Evolutionary conservation across 1,284 basidiomycete species (phyloP), one percentile per base, ranked within the genome.

Genomic region (Trametes versicolor): DNA sequence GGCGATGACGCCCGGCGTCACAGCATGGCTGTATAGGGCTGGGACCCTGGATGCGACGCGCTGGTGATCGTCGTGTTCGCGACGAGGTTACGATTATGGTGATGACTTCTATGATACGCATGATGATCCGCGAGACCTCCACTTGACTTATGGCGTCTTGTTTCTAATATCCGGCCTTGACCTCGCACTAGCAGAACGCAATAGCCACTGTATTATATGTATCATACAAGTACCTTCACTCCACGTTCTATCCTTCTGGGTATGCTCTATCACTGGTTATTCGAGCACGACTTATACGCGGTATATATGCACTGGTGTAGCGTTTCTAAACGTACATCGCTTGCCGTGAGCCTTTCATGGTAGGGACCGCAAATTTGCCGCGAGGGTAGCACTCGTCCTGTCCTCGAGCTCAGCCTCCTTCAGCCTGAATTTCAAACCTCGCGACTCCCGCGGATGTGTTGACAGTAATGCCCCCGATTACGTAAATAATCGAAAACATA

Each of bases 1-100:
- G 72, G 71, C n/a, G 80, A 81, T 63, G 79, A 80, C 57, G 62
- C 68, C 1, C 71, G 80, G 54, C 70, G 79, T 50, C 79, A 80
- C 67, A 81, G 79, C 66, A 77, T 80, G 73, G 78, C 79, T 9
- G 74, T 78, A 48, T 80, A 74, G 63, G 58, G 48, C 61, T 21
- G 29, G 49, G 13, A 13, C 54, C 54, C 61, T 36, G 27, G 37
- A 51, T 48, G 59, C 64, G 67, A 56, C 53, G 54, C 56, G 55
- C 52, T 53, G 53, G 43, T 55, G 62, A 51, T 58, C 53, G 60
- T 62, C 58, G 60, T 50, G 60, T 53, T 60, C 62, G 54, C 45
- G 39, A 43, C 48, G 32, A 57, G 53, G 57, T 60, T 62, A 67
- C 63, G 66, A 61, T 48, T 61, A 63, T 65, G 63, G 58, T 58